Conservation (phyloP, 2,329 filamentous ascomycete species). For the Colletotrichum melonis region DNA sequence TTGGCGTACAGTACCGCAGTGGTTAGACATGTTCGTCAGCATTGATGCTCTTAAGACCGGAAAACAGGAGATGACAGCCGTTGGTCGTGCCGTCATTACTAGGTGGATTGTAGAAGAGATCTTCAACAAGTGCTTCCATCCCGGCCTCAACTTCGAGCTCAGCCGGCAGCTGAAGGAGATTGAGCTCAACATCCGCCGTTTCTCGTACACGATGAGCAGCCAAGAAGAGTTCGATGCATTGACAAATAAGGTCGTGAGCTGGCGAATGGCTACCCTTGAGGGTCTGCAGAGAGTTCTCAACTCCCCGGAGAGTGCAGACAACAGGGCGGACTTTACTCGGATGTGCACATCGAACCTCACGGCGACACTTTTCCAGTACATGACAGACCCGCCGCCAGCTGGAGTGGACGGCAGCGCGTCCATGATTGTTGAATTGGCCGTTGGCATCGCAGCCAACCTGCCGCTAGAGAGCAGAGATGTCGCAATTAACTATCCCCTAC, state of each 20-base stretch:
- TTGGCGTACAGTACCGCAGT: slow-evolving; percentile 84
- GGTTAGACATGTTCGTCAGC: slow-evolving; percentile 85
- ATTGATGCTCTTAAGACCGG: slow-evolving; percentile 86
- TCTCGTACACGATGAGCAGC: slow-evolving; percentile 78
- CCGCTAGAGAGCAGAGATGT: slow-evolving; percentile 94
- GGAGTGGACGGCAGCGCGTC: slow-evolving; percentile 89
- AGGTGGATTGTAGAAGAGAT: slow-evolving; percentile 92
- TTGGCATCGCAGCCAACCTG: slow-evolving; percentile 86
- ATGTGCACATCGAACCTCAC: slow-evolving; percentile 76
- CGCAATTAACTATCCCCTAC: slow-evolving; percentile 84
- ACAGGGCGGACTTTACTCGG: slow-evolving; percentile 76
- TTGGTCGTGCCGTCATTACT: slow-evolving; percentile 88
- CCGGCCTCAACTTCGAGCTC: slow-evolving; percentile 80
- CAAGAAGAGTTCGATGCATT: slow-evolving; percentile 91
- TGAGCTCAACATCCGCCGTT: slow-evolving; percentile 86
- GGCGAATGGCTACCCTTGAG: slow-evolving; percentile 93
- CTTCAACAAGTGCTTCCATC: slow-evolving; percentile 93
- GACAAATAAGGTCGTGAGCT: slow-evolving; percentile 87
- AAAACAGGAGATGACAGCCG: slow-evolving; percentile 97
- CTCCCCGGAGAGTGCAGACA: slow-evolving; percentile 72
- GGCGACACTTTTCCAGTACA: slow-evolving; percentile 76
- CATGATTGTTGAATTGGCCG: slow-evolving; percentile 92
- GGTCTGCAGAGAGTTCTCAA: slow-evolving; percentile 81
- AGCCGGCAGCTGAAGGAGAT: slow-evolving; percentile 86
- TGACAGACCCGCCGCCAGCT: slow-evolving; percentile 80